Conservation (phyloP, 495 filamentous ascomycete species). For the Penicillium coffeae region DNA sequence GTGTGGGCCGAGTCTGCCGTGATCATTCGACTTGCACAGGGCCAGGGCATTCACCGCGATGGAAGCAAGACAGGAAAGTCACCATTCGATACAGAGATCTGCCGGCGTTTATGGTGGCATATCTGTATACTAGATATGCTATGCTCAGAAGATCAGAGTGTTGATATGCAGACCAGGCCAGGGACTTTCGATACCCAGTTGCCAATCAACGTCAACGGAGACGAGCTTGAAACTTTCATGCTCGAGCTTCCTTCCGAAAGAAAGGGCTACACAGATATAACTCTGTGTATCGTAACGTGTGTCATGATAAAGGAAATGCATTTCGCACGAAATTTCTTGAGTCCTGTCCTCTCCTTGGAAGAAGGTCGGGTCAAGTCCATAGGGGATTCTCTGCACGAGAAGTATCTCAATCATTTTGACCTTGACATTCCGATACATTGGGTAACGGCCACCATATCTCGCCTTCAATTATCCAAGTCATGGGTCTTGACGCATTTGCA, state of each 20-base stretch:
- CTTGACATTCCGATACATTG: slow-evolving; percentile 60
- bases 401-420: slow-evolving; percentile 57
- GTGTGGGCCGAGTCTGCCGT: slow-evolving; percentile 58
- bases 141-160: slow-evolving; percentile 71
- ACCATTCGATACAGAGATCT: slow-evolving; percentile 72
- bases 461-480: slow-evolving; percentile 62
- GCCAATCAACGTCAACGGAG: slow-evolving; percentile 66
- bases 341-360: too few species aligned
- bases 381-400: slow-evolving; percentile 47
- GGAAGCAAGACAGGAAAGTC: slow-evolving; percentile 53
- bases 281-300: slow-evolving; percentile 61
- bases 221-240: slow-evolving; percentile 57
- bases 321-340: slow-evolving; percentile 3
- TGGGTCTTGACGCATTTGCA: slow-evolving; percentile 50
- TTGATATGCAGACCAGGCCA: slow-evolving; percentile 62
- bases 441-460: slow-evolving; percentile 61
- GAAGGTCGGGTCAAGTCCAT: not conserved
- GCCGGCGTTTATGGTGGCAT: slow-evolving; percentile 74
- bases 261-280: slow-evolving; percentile 64
- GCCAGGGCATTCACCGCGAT: slow-evolving; percentile 69
- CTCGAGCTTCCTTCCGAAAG: slow-evolving; percentile 48
- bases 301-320: slow-evolving; percentile 43
- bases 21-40: slow-evolving; percentile 66
- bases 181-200: slow-evolving; percentile 60
- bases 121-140: slow-evolving; percentile 69